Evolutionary conservation across 2,329 filamentous ascomycete genomes (phyloP).

Genomic region (Pseudopyricularia cyperi): DNA sequence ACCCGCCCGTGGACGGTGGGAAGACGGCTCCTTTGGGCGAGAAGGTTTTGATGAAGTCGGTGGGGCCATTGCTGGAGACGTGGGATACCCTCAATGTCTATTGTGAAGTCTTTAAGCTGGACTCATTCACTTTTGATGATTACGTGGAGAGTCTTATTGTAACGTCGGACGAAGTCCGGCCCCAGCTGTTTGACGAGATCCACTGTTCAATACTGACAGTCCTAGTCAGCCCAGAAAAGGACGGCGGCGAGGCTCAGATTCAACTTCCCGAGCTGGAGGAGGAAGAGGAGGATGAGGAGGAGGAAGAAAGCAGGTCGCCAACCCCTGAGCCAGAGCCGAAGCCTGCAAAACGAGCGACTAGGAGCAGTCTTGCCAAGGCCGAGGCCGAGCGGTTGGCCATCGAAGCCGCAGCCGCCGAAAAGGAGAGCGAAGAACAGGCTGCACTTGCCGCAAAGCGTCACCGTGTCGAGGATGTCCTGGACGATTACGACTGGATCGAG

Average conservation of each 20-base stretch:
- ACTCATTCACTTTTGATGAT: slow-evolving; percentile 97
- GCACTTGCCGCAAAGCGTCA: slow-evolving; percentile 38
- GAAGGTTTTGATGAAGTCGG: slow-evolving; percentile 66
- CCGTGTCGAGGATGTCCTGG: slow-evolving; percentile 64
- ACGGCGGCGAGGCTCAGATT: slow-evolving; percentile 69
- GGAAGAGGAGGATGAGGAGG: slow-evolving; percentile 51
- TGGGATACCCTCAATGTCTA: slow-evolving; percentile 99
- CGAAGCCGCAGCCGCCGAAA: slow-evolving; percentile 41
- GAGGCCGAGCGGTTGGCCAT: slow-evolving; percentile 58
- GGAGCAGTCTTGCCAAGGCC: slow-evolving; percentile 73
- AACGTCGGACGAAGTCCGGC: slow-evolving; percentile 58
- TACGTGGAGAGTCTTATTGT: slow-evolving; percentile 80
- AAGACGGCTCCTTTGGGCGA: slow-evolving; percentile 33
- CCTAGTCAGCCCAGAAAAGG: slow-evolving; percentile 61
- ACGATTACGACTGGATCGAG: slow-evolving; percentile 71
- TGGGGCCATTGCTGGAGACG: slow-evolving; percentile 76
- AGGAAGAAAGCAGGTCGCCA: slow-evolving; percentile 36
- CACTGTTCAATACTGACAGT: slow-evolving; percentile 87
- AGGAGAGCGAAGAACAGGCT: slow-evolving; percentile 31
- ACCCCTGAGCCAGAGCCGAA: slow-evolving; percentile 60
- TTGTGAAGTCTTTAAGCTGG: slow-evolving; percentile 82
- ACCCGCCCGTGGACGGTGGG: slow-evolving; percentile 40
- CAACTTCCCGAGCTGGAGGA: slow-evolving; percentile 63
- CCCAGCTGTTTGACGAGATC: slow-evolving; percentile 78
- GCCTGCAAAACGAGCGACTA: slow-evolving; percentile 57